Evolutionary conservation across 441 rosid species (phyloP), one percentile per base, ranked within the genome.

Genomic region (Euphorbia celastroides): DNA sequence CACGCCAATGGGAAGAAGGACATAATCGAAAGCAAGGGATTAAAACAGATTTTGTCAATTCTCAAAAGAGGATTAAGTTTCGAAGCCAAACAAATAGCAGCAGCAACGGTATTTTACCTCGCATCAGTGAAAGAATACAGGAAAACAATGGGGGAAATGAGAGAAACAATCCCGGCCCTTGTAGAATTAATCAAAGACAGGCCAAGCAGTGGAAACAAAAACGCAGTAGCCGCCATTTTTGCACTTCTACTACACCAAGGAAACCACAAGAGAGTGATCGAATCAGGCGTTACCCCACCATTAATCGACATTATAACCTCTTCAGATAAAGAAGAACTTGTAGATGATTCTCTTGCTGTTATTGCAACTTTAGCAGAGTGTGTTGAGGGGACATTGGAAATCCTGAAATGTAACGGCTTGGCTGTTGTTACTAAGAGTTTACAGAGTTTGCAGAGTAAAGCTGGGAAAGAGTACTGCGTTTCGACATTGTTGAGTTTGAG

Each of bases 71-170:
- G 96, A 22, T 62, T 50, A 13, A 82, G 80, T 42, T 65, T 79
- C 56, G 97, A 91, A 79, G 84, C 89, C 3, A 80, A 73, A 76
- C 82, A 88, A 66, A 74, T 48, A 13, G 88, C 93, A 0, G 92
- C 97, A 4, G 95, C 97, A 25, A 70, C 88, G n/a, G 62, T 86
- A n/a, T 87, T 87, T 65, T 87, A 86, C 72, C 81, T 91, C 0
- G 82, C 93, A 61, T 84, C 90, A 6, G 82, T 80, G 26, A 83
- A 86, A 58, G 81, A 76, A 20, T 75, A 81, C 66, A 77, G 79
- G 61, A 84, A 71, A 78, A 1, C 77, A 59, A 85, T 90, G 0
- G 88, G 93, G 22, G 97, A 90, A 76, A 70, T 71, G 44, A 73
- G 83, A 0, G 85, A 80, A 8, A 75, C 86, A 25, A 70, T 88